phyloP scores from a whole-genome alignment of 1,284 basidiomycete species.

The Bondarzewia mesenterica region DNA sequence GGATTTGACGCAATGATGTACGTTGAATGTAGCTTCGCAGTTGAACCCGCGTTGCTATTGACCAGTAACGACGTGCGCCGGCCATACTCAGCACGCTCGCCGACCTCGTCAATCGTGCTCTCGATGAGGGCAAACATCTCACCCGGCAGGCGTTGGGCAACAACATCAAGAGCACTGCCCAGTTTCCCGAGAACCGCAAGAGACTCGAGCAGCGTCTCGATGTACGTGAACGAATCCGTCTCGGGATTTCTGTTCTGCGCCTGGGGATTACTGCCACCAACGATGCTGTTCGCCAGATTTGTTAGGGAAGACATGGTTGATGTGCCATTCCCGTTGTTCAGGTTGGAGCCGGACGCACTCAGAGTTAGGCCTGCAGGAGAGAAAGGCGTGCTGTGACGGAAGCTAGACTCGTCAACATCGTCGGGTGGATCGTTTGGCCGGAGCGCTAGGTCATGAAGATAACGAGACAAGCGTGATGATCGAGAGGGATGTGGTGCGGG shows the following conservation, averaged over 20 bases:
- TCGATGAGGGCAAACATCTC: constrained; percentile 90
- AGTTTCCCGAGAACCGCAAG: constrained; percentile 88
- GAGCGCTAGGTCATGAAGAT: constrained; percentile 62
- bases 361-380: background rate
- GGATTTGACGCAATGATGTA: constrained; percentile 11
- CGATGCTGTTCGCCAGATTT: constrained; percentile 10
- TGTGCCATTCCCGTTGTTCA: constrained; percentile 13
- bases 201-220: constrained; percentile 91
- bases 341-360: constrained; percentile 3
- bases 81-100: constrained; percentile 75
- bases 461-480: constrained; percentile 59
- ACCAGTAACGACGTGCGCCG: constrained; percentile 43
- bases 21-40: constrained; percentile 9
- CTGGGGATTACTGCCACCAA: constrained; percentile 8
- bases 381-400: constrained; percentile 22
- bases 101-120: constrained; percentile 83
- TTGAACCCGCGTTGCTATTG: constrained; percentile 3
- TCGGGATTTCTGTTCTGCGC: constrained; percentile 62
- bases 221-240: constrained; percentile 87
- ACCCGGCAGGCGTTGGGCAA: constrained; percentile 76
- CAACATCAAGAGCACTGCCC: constrained; percentile 76
- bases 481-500: constrained; percentile 28
- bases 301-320: constrained; percentile 15
- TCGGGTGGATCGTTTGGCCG: constrained; percentile 78
- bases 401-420: constrained; percentile 54